Evolutionary conservation across 2,329 filamentous ascomycete species (phyloP).

Genomic region (Botrytis hyacinthi): DNA sequence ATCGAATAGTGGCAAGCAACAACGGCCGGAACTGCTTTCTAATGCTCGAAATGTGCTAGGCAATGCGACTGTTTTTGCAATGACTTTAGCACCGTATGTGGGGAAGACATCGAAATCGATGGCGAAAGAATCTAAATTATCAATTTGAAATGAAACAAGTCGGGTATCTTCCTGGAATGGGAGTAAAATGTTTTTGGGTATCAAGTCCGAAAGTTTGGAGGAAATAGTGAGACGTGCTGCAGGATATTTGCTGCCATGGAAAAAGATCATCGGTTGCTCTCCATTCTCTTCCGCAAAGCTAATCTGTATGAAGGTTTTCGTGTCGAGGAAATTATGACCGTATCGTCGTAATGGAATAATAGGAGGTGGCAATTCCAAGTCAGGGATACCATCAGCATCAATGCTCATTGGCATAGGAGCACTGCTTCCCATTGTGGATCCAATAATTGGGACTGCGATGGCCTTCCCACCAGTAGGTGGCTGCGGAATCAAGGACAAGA

Average conservation of each 20-base stretch:
- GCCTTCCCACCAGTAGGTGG: constrained; percentile 19
- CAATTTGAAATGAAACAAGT: constrained; percentile 91
- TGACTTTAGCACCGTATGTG: constrained; percentile 95
- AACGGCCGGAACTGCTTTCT: constrained; percentile 72
- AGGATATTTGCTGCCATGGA: constrained; percentile 94
- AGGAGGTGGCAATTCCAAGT: constrained; percentile 87
- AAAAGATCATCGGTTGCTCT: constrained; percentile 82
- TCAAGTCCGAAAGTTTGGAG: constrained; percentile 91
- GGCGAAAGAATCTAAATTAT: constrained; percentile 87
- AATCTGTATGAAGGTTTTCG: constrained; percentile 93
- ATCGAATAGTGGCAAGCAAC: constrained; percentile 88
- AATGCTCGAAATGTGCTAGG: constrained; percentile 80
- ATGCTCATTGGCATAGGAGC: constrained; percentile 60
- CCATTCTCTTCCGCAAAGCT: constrained; percentile 71
- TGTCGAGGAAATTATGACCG: constrained; percentile 97
- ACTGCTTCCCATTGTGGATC: constrained; percentile 36
- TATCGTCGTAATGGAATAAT: constrained; percentile 94
- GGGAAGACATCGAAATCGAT: constrained; percentile 98
- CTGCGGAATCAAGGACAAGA: constrained; percentile 59
- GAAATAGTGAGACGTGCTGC: constrained; percentile 94
- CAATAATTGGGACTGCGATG: constrained; percentile 38
- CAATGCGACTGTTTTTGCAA: constrained; percentile 90
- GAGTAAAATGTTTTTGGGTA: constrained; percentile 91
- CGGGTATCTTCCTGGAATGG: constrained; percentile 96
- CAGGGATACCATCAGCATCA: constrained; percentile 85